These are phyloP conservation scores for Gremmenia infestans DNA, from an alignment of 2,329 filamentous ascomycete genomes.

Conservation along the genomic window DNA sequence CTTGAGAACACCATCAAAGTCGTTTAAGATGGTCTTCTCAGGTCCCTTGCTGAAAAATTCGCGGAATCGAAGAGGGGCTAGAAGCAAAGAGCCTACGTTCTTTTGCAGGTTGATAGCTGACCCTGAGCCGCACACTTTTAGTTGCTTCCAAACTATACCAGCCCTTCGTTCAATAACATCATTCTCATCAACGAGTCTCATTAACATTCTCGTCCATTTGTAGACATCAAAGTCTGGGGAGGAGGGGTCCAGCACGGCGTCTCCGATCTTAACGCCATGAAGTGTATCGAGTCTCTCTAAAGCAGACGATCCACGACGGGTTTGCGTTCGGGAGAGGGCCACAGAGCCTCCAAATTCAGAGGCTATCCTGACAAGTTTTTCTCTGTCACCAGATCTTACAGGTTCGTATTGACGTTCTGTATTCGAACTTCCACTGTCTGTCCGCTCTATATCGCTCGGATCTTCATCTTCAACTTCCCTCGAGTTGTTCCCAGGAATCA, in stretches of 20 bases:
- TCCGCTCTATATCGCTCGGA: constrained; percentile 5
- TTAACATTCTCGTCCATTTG: constrained; percentile 37
- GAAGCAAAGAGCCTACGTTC: constrained; percentile 56
- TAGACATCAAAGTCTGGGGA: constrained; percentile 48
- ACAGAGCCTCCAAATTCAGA: constrained; percentile 17
- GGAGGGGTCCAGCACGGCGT: constrained; percentile 48
- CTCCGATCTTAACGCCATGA: constrained; percentile 37
- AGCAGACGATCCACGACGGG: neutral
- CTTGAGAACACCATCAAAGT: constrained; percentile 59
- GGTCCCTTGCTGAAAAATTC: constrained; percentile 49
- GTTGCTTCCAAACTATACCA: constrained; percentile 59
- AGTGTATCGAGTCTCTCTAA: constrained; percentile 25
- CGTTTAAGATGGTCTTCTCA: constrained; percentile 55
- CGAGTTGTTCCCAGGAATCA: constrained; percentile 6
- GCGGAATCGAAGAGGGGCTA: constrained; percentile 51
- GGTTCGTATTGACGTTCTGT: constrained; percentile 21
- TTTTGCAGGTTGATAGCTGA: constrained; percentile 63
- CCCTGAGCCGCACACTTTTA: constrained; percentile 63
- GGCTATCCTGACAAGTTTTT: constrained; percentile 25
- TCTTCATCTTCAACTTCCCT: constrained; percentile 3
- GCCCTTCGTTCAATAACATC: constrained; percentile 49
- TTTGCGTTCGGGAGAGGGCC: constrained; percentile 12
- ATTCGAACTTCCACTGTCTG: constrained; percentile 13
- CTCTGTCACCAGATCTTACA: constrained; percentile 23
- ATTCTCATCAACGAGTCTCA: constrained; percentile 48